A percentile compares a stretch with the other conserved stretches of the same genome.
Evolutionary conservation across 257 asterid species (phyloP).

Genomic region (Galeopsis tetrahit): DNA sequence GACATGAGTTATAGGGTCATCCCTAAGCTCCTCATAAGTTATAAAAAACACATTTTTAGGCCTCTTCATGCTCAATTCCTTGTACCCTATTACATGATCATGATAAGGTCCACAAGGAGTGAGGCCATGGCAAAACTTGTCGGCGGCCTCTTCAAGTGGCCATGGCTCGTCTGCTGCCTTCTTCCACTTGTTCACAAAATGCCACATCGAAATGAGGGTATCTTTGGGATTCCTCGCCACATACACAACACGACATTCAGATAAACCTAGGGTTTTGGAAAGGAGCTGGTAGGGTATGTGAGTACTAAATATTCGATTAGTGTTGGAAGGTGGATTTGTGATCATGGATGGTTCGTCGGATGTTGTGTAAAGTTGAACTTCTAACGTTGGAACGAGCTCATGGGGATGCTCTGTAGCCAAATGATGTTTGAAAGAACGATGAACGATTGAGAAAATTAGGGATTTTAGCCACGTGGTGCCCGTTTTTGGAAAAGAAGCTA

Average conservation of each 20-base stretch:
- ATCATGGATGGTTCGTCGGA: neutral
- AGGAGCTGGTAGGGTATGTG: constrained; percentile 42
- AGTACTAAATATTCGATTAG: constrained; percentile 31
- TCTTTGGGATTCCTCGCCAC: constrained; percentile 53
- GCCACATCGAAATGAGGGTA: constrained; percentile 54
- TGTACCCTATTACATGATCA: constrained; percentile 56
- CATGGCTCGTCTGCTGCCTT: constrained; percentile 31
- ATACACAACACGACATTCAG: constrained; percentile 38
- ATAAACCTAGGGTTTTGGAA: constrained; percentile 29
- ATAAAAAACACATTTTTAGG: constrained; percentile 38
- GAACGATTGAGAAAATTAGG: constrained; percentile 32
- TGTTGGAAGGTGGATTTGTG: neutral
- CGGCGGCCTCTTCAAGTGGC: constrained; percentile 41
- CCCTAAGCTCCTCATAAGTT: constrained; percentile 49
- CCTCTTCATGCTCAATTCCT: constrained; percentile 36
- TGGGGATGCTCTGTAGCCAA: constrained; percentile 36
- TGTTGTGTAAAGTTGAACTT: constrained; percentile 29
- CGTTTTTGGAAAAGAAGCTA: constrained; percentile 44
- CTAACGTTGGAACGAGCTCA: constrained; percentile 39
- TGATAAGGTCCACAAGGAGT: constrained; percentile 52
- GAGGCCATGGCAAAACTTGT: constrained; percentile 42
- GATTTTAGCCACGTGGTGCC: constrained; percentile 54
- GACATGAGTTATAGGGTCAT: constrained; percentile 40
- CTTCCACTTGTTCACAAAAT: constrained; percentile 43
- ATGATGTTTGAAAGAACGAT: constrained; percentile 23